Evolutionary conservation across 306 rosid genomes (phyloP), one percentile per base, ranked within the genome.

Genomic region (Cucumis cinereus): DNA sequence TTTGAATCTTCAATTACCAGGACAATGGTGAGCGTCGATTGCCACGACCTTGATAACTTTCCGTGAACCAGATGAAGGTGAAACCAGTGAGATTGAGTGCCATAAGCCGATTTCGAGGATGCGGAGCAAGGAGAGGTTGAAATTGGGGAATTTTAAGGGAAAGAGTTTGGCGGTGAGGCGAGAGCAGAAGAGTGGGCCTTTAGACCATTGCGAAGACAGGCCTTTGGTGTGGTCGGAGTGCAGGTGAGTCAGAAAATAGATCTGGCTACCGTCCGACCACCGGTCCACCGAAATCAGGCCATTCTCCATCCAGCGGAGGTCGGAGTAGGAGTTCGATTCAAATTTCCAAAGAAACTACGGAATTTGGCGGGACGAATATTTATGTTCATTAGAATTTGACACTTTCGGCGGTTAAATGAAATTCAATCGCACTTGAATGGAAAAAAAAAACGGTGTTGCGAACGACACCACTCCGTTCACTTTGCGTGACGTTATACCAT

Each of bases 161-260:
- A 88, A 56, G 75, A 87, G 90, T 59, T 83, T 88, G 82, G 96
- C 91, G 56, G 93, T 85, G 87, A 85, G 79, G 57, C 84, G 81
- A 41, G 93, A 88, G 79, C 91, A 88, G 89, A 79, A 88, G 79
- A 90, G 84, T 1, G 87, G 90, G 4, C 80, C 96, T 59, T 77
- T 82, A 35, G 91, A 70, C 96, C 96, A 88, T 0, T 83, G 10
- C 17, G 93, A 73, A 7, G 96, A 87, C 71, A 88, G 84, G 56
- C 93, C 96, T 0, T 75, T 3, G 80, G 93, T 87, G 83, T 90
- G 96, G 47, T 90, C 91, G n/a, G 96, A 82, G 81, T 90, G 91
- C 14, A 90, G 91, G 85, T 90, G 96, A 7, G 96, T 88, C 33
- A 90, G 86, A 84, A 90, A 90, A 78, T 90, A 90, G 2, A 60